These are phyloP conservation scores for Fusarium chuoi DNA, from an alignment of 2,329 filamentous ascomycete species.

Conservation along the genomic window DNA sequence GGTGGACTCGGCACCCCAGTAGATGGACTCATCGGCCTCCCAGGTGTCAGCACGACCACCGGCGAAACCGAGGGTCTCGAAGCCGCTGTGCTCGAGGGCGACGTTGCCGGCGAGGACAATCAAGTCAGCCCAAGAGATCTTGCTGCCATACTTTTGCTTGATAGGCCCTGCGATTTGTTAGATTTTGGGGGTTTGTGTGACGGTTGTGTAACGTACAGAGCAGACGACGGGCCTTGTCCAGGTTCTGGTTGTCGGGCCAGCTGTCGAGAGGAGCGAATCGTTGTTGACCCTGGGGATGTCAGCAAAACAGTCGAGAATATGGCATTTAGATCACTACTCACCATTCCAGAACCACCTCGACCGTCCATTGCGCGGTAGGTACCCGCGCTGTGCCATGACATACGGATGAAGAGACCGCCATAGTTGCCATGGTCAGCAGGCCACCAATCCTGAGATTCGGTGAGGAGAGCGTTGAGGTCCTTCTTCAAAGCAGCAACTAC, in stretches of 20 bases:
- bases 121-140: conserved; percentile 84
- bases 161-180: conserved; percentile 62
- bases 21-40: conserved; percentile 79
- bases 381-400: conserved; percentile 84
- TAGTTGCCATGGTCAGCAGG: conserved; percentile 86
- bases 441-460: conserved; percentile 84
- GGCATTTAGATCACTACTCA: conserved; percentile 12
- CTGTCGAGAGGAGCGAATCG: conserved; percentile 82
- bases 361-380: conserved; percentile 82
- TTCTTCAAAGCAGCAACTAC: conserved; percentile 72
- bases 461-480: conserved; percentile 77
- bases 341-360: conserved; percentile 76
- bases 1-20: conserved; percentile 81
- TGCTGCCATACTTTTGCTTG: conserved; percentile 86
- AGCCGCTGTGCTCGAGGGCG: conserved; percentile 79
- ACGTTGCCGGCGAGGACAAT: conserved; percentile 79
- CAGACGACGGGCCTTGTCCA: conserved; percentile 83
- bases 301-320: not conserved
- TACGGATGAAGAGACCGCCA: conserved; percentile 80
- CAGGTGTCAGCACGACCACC: conserved; percentile 78
- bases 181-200: not conserved
- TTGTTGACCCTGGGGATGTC: conserved; percentile 68
- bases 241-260: conserved; percentile 82
- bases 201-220: conserved; percentile 58
- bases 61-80: conserved; percentile 78